Base-by-base conservation (phyloP, 2,329 filamentous ascomycete species). In the Pestalotiopsis sp. region DNA sequence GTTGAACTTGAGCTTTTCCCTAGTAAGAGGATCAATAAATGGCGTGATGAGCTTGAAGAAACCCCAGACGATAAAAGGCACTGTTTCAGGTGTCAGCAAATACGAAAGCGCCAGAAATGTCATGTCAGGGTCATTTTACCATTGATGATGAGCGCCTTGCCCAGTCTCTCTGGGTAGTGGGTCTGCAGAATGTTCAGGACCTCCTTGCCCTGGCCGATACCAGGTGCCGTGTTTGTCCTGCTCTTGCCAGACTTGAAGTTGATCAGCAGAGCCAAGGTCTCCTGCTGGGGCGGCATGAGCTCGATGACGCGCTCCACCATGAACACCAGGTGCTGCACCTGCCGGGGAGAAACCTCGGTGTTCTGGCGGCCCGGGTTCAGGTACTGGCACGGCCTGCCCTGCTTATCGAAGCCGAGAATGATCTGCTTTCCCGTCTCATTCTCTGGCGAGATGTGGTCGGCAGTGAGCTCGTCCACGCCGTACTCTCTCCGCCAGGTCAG, bases 381-480 rank as follows among this genome's bases (percentile, higher is more conserved):
- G 82, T 98, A 98, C 76, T 96, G 89, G 80, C 95, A 98, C 2
- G 95, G 94, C n/a, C 95, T 87, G 64, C 88, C 92, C 70, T 93
- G 85, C 69, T 91, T 93, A 83, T 99, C 96, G 81, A 90, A 99
- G 57, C 96, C 96, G 23, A 96, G 81, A 69, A 97, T 86, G 69
- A 97, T 87, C 80, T 98, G 95, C 85, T 99, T 99, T 73, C 96
- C 96, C 11, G 95, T 98, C 83, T 95, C 94, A 80, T 98, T 97
- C 84, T 99, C 96, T 13, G 93, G 90, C 1, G 92, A 94, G 76
- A 98, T 95, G 82, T 97, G 92, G 9, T 98, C 95, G 11, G 92
- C 86, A 0, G 93, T 95, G 76, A 94, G 88, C 66, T 88, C 90
- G 70, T 93, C 89, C 68, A 97, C 86, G 62, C 94, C 94, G 77